Percentiles rank a stretch among this genome's conserved stretches.
These are phyloP conservation scores for Sporothrix sp. DNA, from an alignment of 2,329 filamentous ascomycete genomes.

Conservation along the genomic window DNA sequence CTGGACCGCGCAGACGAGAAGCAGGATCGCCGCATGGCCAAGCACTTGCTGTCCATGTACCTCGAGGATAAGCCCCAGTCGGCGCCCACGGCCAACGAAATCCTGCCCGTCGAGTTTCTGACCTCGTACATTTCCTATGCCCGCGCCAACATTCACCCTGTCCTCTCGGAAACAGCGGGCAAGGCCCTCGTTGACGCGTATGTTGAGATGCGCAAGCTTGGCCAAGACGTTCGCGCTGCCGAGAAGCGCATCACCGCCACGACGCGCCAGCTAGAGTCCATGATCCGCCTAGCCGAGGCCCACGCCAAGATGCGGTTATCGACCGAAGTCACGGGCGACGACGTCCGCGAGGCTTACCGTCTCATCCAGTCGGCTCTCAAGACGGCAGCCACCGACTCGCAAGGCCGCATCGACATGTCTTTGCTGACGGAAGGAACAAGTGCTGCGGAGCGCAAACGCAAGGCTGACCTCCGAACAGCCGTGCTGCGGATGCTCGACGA, in stretches of 20 bases:
- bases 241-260: constrained; percentile 98
- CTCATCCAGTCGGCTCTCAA: constrained; percentile 91
- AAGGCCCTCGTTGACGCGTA: constrained; percentile 78
- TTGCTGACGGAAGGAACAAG: constrained; percentile 90
- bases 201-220: constrained; percentile 89
- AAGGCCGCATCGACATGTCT: constrained; percentile 94
- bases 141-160: constrained; percentile 73
- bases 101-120: constrained; percentile 87
- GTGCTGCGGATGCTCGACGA: constrained; percentile 71
- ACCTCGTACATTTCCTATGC: constrained; percentile 97
- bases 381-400: constrained; percentile 87
- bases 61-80: constrained; percentile 89
- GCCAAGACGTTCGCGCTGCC: constrained; percentile 72
- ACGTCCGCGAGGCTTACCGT: constrained; percentile 84
- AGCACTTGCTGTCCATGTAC: constrained; percentile 93
- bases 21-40: constrained; percentile 76
- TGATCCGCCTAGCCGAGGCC: constrained; percentile 94
- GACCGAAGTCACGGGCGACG: constrained; percentile 61
- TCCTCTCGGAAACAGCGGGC: constrained; percentile 70
- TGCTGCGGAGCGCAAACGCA: constrained; percentile 72
- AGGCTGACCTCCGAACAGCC: constrained; percentile 74
- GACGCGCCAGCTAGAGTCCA: constrained; percentile 90
- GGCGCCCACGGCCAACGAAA: constrained; percentile 61
- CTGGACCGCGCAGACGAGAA: constrained; percentile 89
- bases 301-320: constrained; percentile 96